Evolutionary conservation across 495 filamentous ascomycete genomes (phyloP), one percentile per base, ranked within the genome.

Genomic region (Coniosporium apollinis): DNA sequence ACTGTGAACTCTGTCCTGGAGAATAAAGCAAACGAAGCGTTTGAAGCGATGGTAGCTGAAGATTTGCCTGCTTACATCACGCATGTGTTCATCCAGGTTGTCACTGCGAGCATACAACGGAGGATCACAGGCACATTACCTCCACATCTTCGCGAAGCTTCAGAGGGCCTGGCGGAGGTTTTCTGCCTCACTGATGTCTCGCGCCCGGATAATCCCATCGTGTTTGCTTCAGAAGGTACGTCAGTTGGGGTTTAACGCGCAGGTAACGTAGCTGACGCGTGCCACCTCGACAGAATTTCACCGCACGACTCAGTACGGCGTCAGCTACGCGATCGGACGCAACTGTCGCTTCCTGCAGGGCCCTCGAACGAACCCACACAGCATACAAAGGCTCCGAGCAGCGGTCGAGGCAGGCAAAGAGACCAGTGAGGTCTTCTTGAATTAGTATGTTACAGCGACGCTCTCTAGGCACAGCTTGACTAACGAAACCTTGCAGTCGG

Each of bases 161-260:
- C 74, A 2, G 76, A 83, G 48, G 78, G 79, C 3, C 44, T 85
- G 30, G 76, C 74, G 0, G 78, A 84, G 46, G 76, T 78, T 0
- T 85, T 83, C 44, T 82, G 78, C 49, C 54, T 84, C 41, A 79
- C 76, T 5, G 80, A 86, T 55, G 79, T 80, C 5, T 73, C 73
- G 16, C 58, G 76, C 40, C 61, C 66, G 4, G 80, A 79, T 46
- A 82, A 83, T 53, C 80, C 79, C 1, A 76, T 87, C 37, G 67
- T 85, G 3, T 83, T 84, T 55, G 74, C 76, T 18, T 82, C 76
- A 4, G 70, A 82, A 63, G 77, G 76, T 80, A 58, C 21, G 15
- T 16, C 17, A 21, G 4, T 11, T 30, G 10, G 5, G 2, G 20
- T 14, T 38, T 19, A 8, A 19, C 3, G 19, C 18, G 1, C 1